Evolutionary conservation across 768 basidiomycete genomes (phyloP).

Genomic region (Thelephora aurantiotincta): DNA sequence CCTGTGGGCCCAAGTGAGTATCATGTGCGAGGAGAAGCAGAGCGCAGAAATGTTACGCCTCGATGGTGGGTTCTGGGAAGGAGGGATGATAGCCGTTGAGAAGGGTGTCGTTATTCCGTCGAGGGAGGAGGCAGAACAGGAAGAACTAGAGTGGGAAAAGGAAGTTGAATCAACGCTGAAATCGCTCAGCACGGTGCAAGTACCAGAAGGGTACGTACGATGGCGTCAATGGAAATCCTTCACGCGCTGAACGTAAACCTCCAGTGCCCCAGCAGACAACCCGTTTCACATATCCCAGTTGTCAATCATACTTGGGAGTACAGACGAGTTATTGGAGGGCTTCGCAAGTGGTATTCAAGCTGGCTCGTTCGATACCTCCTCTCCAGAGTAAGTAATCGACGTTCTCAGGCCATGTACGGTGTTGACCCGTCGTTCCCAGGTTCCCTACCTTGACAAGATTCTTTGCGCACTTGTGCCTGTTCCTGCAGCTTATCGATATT

Average conservation of each 20-base stretch:
- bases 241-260: background rate
- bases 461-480: conserved; percentile 87
- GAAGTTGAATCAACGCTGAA: conserved; percentile 48
- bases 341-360: conserved; percentile 46
- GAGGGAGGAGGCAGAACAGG: conserved; percentile 15
- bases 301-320: conserved; percentile 61
- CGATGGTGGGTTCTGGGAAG: conserved; percentile 64
- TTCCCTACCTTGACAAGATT: conserved; percentile 71
- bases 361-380: conserved; percentile 30
- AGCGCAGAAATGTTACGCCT: conserved; percentile 52
- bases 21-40: conserved; percentile 71
- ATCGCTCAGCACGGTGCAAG: conserved; percentile 38
- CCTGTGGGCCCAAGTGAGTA: conserved; percentile 80
- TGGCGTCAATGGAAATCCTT: background rate
- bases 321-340: conserved; percentile 49
- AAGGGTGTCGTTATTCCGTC: conserved; percentile 12
- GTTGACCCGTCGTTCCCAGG: conserved; percentile 19
- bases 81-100: conserved; percentile 33
- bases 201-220: conserved; percentile 45
- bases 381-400: conserved; percentile 37
- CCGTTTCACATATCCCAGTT: conserved; percentile 77
- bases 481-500: conserved; percentile 69
- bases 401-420: conserved; percentile 8
- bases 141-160: conserved; percentile 48
- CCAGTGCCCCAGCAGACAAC: conserved; percentile 48